Percentiles rank a stretch among this genome's conserved stretches.
phyloP scores from a whole-genome alignment of 176 grass and related monocot species.

The Phyllostachys edulis region DNA sequence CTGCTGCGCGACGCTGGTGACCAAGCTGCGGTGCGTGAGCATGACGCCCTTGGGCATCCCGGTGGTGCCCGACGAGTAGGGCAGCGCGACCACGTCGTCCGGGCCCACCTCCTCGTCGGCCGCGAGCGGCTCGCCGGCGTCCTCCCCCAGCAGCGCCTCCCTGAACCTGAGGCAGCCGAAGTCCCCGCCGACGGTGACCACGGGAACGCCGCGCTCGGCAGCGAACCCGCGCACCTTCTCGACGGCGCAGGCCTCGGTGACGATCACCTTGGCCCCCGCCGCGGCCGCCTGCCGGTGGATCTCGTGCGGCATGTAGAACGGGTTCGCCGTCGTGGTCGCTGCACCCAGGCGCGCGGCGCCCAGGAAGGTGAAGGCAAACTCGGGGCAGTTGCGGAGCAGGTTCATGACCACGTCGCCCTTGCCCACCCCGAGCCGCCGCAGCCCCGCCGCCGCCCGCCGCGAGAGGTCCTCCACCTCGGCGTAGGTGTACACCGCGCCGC shows the following conservation, averaged over 20 bases:
- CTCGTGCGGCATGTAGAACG: slow-evolving; percentile 80
- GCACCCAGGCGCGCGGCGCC: slow-evolving; percentile 64
- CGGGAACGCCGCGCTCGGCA: slow-evolving; percentile 41
- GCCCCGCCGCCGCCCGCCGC: slow-evolving; percentile 44
- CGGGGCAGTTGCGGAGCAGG: slow-evolving; percentile 73
- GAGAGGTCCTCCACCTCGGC: slow-evolving; percentile 51
- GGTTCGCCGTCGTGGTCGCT: slow-evolving; percentile 78
- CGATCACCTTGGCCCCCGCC: slow-evolving; percentile 44
- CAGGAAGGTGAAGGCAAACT: slow-evolving; percentile 87
- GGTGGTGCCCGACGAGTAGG: slow-evolving; percentile 81
- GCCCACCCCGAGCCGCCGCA: slow-evolving; percentile 48
- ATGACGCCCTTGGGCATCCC: slow-evolving; percentile 91
- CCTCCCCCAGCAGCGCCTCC: slow-evolving; percentile 42
- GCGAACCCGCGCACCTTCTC: slow-evolving; percentile 69
- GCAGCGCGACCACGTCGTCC: slow-evolving; percentile 78
- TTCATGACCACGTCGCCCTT: slow-evolving; percentile 72
- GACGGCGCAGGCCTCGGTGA: slow-evolving; percentile 76
- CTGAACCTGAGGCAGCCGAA: slow-evolving; percentile 42
- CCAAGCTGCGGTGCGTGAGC: slow-evolving; percentile 91
- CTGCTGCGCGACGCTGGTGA: slow-evolving; percentile 92
- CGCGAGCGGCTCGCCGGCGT: slow-evolving; percentile 15
- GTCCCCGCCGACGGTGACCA: slow-evolving; percentile 45
- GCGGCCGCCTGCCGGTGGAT: slow-evolving; percentile 76
- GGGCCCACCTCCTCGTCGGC: slow-evolving; percentile 52
- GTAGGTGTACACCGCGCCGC: slow-evolving; percentile 56